These are phyloP conservation scores for Hemileccinum impolitum DNA, from an alignment of 768 basidiomycete species.

Conservation along the genomic window DNA sequence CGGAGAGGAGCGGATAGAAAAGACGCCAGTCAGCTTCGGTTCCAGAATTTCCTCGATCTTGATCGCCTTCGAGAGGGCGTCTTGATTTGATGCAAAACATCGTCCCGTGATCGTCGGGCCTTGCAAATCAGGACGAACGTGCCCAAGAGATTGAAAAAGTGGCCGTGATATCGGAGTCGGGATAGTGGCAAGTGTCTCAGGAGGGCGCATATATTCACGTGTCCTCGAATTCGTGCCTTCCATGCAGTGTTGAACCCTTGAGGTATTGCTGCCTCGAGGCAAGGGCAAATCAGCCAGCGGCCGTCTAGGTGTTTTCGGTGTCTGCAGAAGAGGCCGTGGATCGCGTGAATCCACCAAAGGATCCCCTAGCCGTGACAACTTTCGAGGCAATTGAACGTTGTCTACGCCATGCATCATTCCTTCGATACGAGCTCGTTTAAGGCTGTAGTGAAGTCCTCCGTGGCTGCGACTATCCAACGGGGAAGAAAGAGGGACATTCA, in stretches of 20 bases:
- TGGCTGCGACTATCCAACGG: slow-evolving; percentile 8
- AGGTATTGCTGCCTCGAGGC: neutral
- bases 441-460: neutral
- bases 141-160: neutral
- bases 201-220: slow-evolving; percentile 12
- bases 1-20: slow-evolving; percentile 18
- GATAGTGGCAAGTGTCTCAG: too few relatives aligned
- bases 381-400: slow-evolving; percentile 4
- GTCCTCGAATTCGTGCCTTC: neutral
- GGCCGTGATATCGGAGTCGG: neutral
- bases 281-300: slow-evolving; percentile 19
- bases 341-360: too few relatives aligned
- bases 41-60: slow-evolving; percentile 18
- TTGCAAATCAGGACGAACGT: neutral
- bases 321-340: neutral
- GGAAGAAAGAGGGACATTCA: slow-evolving; percentile 1
- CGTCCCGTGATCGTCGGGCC: neutral
- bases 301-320: slow-evolving; percentile 11
- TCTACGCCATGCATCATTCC: neutral
- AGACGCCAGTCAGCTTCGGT: slow-evolving; percentile 1
- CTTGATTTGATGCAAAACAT: neutral
- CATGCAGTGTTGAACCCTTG: neutral
- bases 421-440: slow-evolving; percentile 18
- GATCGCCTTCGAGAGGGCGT: slow-evolving; percentile 7
- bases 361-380: slow-evolving; percentile 7